These are phyloP conservation scores for Penicillium sp. DNA, from an alignment of 2,329 filamentous ascomycete genomes.

Conservation along the genomic window DNA sequence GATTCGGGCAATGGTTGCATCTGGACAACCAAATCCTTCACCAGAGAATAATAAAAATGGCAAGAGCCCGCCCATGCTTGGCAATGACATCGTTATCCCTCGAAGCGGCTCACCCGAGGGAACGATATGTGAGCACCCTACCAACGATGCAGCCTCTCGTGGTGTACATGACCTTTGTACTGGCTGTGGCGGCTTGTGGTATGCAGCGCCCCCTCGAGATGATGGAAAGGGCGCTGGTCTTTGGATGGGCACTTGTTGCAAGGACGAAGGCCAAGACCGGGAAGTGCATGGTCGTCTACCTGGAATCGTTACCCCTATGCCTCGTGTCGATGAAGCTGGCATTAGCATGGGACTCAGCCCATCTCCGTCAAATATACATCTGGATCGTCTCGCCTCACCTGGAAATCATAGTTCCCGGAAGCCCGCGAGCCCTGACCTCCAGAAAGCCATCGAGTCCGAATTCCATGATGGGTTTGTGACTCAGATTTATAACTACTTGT, in stretches of 20 bases:
- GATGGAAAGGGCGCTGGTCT: conserved; percentile 39
- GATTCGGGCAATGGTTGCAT: conserved; percentile 35
- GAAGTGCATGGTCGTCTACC: conserved; percentile 14
- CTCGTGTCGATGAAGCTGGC: conserved; percentile 13
- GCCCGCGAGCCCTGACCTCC: conserved; percentile 18
- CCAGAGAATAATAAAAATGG: conserved; percentile 57
- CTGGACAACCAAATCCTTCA: conserved; percentile 28
- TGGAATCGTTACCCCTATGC: conserved; percentile 30
- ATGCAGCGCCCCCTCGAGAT: conserved; percentile 61
- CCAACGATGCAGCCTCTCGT: conserved; percentile 55
- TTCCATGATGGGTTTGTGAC: conserved; percentile 84
- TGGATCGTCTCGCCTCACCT: conserved; percentile 3
- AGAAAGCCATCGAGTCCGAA: conserved; percentile 58
- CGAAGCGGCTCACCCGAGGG: conserved; percentile 78
- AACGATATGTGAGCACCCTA: conserved; percentile 78
- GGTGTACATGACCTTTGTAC: conserved; percentile 50
- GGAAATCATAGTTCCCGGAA: conserved; percentile 2
- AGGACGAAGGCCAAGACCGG: conserved; percentile 15
- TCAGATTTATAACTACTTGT: conserved; percentile 96
- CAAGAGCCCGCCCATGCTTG: conserved; percentile 80
- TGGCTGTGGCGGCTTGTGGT: conserved; percentile 67
- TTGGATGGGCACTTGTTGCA: conserved; percentile 44
- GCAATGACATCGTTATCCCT: conserved; percentile 74
- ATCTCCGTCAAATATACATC: neutral
- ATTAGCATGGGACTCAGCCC: neutral